Conservation (phyloP, 306 rosid genomes). For the Fragaria ananassa region DNA sequence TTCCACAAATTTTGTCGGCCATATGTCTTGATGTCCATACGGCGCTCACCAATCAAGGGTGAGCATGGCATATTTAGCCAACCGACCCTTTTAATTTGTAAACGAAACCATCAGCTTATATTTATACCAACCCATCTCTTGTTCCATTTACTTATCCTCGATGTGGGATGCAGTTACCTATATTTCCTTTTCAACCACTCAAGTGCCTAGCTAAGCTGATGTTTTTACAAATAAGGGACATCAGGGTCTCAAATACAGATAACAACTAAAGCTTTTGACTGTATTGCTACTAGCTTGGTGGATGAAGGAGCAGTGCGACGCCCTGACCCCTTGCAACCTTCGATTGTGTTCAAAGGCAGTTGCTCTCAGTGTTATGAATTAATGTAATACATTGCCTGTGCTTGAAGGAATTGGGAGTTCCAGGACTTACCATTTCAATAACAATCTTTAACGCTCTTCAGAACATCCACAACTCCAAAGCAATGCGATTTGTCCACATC, state of each 20-base stretch:
- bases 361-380: constrained; percentile 45
- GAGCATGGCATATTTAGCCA: constrained; percentile 85
- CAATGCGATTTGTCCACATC: not conserved
- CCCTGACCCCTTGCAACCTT: not conserved
- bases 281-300: not conserved
- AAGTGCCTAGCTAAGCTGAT: not conserved
- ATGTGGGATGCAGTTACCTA: constrained; percentile 34
- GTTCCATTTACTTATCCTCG: not conserved
- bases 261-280: too few species aligned
- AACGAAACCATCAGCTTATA: rapidly evolving
- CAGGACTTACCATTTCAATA: too few species aligned
- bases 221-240: not conserved
- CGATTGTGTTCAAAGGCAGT: not conserved
- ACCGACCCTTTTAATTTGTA: constrained; percentile 40
- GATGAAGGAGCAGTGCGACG: not conserved
- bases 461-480: not conserved
- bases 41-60: constrained; percentile 47
- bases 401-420: constrained; percentile 84
- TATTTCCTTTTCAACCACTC: not conserved
- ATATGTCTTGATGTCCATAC: constrained; percentile 89
- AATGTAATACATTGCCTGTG: constrained; percentile 90
- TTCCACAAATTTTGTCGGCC: constrained; percentile 86
- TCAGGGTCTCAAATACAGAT: not conserved
- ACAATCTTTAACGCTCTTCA: too few species aligned
- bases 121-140: not conserved